Conservation (phyloP, 2,329 filamentous ascomycete species). For the Fonsecaea erecta region DNA sequence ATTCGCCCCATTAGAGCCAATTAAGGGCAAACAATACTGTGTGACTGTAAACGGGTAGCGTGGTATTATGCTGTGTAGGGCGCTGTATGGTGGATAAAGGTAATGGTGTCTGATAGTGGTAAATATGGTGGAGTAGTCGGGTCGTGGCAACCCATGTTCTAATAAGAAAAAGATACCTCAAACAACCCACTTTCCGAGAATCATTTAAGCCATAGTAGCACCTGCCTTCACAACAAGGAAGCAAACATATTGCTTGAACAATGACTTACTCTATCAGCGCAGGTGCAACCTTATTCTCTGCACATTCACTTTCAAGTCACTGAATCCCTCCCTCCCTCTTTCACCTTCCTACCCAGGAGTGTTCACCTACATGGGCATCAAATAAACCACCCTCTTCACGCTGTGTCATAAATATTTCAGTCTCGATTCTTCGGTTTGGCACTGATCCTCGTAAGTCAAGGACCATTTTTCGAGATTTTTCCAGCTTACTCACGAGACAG, state of each 20-base stretch:
- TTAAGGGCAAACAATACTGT: too few species aligned
- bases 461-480: neutral
- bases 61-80: too few species aligned
- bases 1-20: too few species aligned
- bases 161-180: too few species aligned
- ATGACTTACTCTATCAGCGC: neutral
- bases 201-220: too few species aligned
- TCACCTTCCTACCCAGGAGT: neutral
- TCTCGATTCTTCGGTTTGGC: neutral
- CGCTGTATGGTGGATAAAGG: too few species aligned
- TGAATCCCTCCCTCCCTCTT: neutral
- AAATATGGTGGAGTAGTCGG: too few species aligned
- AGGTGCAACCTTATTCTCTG: neutral
- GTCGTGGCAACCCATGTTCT: too few species aligned
- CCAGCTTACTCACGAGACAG: neutral
- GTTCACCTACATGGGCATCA: neutral
- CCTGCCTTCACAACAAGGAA: neutral
- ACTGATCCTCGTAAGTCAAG: neutral
- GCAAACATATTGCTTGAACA: neutral
- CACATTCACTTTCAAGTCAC: too few species aligned
- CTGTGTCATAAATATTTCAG: neutral
- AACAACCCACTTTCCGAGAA: too few species aligned
- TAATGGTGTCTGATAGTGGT: too few species aligned
- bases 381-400: neutral
- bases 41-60: too few species aligned